Percentiles rank a stretch among this genome's conserved stretches.
phyloP scores from a whole-genome alignment of 2,329 filamentous ascomycete genomes.

The Fusarium denticulatum region DNA sequence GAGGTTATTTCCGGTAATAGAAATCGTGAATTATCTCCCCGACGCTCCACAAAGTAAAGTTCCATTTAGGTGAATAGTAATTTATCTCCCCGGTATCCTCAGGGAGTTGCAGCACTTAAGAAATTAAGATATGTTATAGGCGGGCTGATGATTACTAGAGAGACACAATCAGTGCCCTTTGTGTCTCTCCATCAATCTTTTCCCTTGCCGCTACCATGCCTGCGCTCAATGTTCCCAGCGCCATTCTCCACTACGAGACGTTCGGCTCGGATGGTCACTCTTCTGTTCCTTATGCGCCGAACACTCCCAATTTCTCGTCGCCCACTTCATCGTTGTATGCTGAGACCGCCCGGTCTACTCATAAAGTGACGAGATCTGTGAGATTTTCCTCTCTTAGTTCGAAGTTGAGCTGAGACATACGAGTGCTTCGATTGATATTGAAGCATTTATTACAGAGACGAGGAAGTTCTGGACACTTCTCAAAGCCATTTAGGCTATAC shows the following conservation, averaged over 20 bases:
- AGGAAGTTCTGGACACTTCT: neutral
- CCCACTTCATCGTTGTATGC: neutral
- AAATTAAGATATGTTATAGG: neutral
- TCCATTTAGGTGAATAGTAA: fast-evolving
- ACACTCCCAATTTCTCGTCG: neutral
- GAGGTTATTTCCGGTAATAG: neutral
- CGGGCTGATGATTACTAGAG: neutral
- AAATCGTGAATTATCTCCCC: neutral
- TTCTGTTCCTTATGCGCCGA: neutral
- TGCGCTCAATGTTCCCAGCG: neutral
- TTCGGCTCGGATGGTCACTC: neutral
- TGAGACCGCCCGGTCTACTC: neutral
- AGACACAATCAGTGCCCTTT: neutral
- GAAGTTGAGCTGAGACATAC: no score
- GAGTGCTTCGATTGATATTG: no score
- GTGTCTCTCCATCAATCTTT: fast-evolving
- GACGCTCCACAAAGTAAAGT: neutral
- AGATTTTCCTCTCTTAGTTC: neutral
- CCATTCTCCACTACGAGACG: neutral
- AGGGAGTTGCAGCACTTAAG: neutral
- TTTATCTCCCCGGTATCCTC: neutral
- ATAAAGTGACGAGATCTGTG: neutral
- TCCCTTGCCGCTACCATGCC: neutral
- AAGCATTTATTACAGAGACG: neutral
- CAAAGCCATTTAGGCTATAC: neutral